phyloP scores from a whole-genome alignment of 148 eudicot species.

The Bassia scoparia region DNA sequence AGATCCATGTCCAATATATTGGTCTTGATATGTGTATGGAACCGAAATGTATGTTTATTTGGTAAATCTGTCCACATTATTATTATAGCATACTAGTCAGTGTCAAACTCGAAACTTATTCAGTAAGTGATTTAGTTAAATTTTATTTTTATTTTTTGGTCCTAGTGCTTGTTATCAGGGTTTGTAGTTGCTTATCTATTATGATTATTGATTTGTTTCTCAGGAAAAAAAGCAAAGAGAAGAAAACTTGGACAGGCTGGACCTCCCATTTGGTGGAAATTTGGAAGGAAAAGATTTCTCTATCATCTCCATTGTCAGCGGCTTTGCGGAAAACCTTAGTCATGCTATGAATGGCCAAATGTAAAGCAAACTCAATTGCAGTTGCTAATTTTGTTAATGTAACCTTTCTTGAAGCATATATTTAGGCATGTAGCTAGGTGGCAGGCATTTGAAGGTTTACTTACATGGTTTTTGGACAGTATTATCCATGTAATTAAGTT shows the following conservation, averaged over 20 bases:
- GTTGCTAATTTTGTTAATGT: not conserved
- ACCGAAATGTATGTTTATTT: constrained; percentile 1
- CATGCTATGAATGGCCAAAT: constrained; percentile 7
- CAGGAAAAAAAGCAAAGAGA: constrained; percentile 48
- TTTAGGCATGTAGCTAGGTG: too few species aligned
- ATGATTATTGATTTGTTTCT: constrained; percentile 8
- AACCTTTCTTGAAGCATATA: not conserved
- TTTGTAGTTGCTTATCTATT: not conserved
- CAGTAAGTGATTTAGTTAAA: too few species aligned
- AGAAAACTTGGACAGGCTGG: constrained; percentile 29
- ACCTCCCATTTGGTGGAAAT: constrained; percentile 65
- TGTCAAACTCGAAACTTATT: too few species aligned
- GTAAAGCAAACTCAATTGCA: constrained; percentile 12
- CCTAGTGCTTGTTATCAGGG: not conserved
- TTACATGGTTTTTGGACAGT: constrained; percentile 13
- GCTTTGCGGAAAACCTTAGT: constrained; percentile 25
- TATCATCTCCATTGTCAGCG: constrained; percentile 38
- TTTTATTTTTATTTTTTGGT: too few species aligned
- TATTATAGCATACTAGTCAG: too few species aligned
- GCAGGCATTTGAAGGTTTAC: not conserved
- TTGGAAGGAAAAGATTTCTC: constrained; percentile 57
- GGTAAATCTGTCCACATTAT: too few species aligned
- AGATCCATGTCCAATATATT: not conserved
- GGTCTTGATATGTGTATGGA: not conserved
- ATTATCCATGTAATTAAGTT: constrained; percentile 14